These are phyloP conservation scores for Gracilaria domingensis DNA, from an alignment of 23 red algal species.

Conservation along the genomic window DNA sequence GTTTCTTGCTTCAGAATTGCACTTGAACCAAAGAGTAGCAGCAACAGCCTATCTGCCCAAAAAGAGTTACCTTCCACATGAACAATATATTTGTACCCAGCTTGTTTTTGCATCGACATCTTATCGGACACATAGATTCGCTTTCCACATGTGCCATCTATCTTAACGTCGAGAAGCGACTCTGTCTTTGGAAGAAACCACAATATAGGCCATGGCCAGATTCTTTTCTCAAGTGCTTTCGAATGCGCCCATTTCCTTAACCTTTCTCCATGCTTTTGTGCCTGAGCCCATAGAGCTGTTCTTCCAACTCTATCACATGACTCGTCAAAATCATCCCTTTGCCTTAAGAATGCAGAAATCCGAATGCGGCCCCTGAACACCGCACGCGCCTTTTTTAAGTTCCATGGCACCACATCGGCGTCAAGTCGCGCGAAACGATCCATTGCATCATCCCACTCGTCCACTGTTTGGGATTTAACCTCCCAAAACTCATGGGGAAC, in stretches of 20 bases:
- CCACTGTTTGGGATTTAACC: constrained; percentile 1
- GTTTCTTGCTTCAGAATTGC: constrained; percentile 60
- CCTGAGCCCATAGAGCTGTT: constrained; percentile 42
- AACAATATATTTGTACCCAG: constrained; percentile 52
- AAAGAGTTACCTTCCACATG: constrained; percentile 71
- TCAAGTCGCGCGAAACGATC: constrained; percentile 1
- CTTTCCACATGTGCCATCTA: constrained; percentile 57
- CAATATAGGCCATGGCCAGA: constrained; percentile 22
- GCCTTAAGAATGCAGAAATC: constrained; percentile 22
- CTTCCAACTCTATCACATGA: constrained; percentile 41
- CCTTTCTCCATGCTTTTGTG: constrained; percentile 20
- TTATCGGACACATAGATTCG: constrained; percentile 50
- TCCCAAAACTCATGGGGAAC: constrained; percentile 42
- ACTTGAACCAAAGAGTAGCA: constrained; percentile 64
- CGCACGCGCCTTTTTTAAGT: constrained; percentile 38
- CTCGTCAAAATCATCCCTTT: constrained; percentile 1
- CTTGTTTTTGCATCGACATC: constrained; percentile 39
- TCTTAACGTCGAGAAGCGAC: constrained; percentile 59
- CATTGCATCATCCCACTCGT: constrained; percentile 65
- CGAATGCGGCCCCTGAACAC: constrained; percentile 62
- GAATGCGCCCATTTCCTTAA: constrained; percentile 4
- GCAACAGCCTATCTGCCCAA: constrained; percentile 70
- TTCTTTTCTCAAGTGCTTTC: constrained; percentile 19
- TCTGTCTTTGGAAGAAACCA: constrained; percentile 38
- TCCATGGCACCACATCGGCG: constrained; percentile 7